These are phyloP conservation scores for Saxispiralis lemnorum DNA, from an alignment of 495 filamentous ascomycete species.

Conservation along the genomic window DNA sequence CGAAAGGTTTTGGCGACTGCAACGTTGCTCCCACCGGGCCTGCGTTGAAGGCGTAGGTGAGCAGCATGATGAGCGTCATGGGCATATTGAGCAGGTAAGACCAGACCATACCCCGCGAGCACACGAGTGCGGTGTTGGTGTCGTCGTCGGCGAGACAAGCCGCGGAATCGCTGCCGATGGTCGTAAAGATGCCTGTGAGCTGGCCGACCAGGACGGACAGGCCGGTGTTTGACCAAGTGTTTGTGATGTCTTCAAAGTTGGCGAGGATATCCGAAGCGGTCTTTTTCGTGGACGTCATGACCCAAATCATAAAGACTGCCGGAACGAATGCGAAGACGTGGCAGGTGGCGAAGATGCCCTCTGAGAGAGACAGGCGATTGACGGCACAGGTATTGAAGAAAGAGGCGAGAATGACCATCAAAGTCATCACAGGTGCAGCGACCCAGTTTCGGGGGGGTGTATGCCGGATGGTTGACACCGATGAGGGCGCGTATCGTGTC, in stretches of 20 bases:
- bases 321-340: slow-evolving; percentile 15
- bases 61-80: slow-evolving; percentile 1
- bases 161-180: slow-evolving; percentile 13
- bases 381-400: slow-evolving; percentile 16
- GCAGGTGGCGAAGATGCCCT: slow-evolving; percentile 15
- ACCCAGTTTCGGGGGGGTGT: slow-evolving; percentile 18
- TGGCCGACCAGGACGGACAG: slow-evolving; percentile 10
- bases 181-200: slow-evolving; percentile 6
- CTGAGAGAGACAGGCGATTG: slow-evolving; percentile 12
- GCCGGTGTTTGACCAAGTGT: slow-evolving; percentile 6
- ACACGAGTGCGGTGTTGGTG: slow-evolving; percentile 15
- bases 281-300: slow-evolving; percentile 1
- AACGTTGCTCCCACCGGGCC: slow-evolving; percentile 7
- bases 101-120: slow-evolving; percentile 15
- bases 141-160: slow-evolving; percentile 19
- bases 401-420: slow-evolving; percentile 2
- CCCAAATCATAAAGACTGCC: slow-evolving; percentile 10
- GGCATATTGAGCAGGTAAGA: slow-evolving; percentile 7
- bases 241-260: slow-evolving; percentile 8
- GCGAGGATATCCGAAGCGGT: slow-evolving; percentile 6
- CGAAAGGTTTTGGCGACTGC: slow-evolving; percentile 2
- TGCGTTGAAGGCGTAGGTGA: slow-evolving; percentile 15
- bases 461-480: slow-evolving; percentile 14
- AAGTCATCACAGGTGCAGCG: slow-evolving; percentile 15
- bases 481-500: slow-evolving; percentile 18